These are phyloP conservation scores for Nitzschia palea DNA, from an alignment of 108 stramenopile genomes.

Conservation along the genomic window DNA sequence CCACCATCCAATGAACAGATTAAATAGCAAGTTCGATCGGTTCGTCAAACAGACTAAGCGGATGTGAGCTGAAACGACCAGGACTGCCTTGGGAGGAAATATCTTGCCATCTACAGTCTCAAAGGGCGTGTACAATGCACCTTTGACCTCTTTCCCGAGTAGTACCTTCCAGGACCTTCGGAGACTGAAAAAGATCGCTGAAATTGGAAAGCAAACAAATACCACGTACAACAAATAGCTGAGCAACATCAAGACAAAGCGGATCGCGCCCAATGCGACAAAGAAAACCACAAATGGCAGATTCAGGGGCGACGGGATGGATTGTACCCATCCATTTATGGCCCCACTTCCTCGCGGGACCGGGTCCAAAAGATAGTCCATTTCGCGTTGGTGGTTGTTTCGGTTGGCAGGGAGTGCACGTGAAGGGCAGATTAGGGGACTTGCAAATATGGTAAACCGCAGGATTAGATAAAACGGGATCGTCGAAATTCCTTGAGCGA, in stretches of 20 bases:
- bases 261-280: not conserved
- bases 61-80: slow-evolving; percentile 3
- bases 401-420: not conserved
- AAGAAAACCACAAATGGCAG: slow-evolving; percentile 3
- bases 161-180: slow-evolving; percentile 6
- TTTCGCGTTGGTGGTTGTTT: slow-evolving; percentile 5
- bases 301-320: slow-evolving; percentile 15
- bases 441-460: not conserved
- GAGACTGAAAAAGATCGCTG: slow-evolving; percentile 4
- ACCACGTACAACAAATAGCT: not conserved
- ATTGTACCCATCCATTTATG: slow-evolving; percentile 7
- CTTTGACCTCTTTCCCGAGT: slow-evolving; percentile 2
- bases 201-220: not conserved
- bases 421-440: not conserved
- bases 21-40: not conserved
- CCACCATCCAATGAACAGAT: slow-evolving; percentile 4
- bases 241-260: not conserved
- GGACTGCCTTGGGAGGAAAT: slow-evolving; percentile 2
- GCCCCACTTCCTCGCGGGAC: not conserved
- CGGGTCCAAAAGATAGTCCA: slow-evolving; percentile 1
- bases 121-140: slow-evolving; percentile 5
- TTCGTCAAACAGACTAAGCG: not conserved
- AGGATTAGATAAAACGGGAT: not conserved
- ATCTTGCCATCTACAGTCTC: slow-evolving; percentile 9
- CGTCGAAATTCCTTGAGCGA: slow-evolving; percentile 1